A percentile compares a stretch with the other conserved stretches of the same genome.
These are phyloP conservation scores for Sphaerulina vaccinii DNA, from an alignment of 2,329 filamentous ascomycete genomes.

Conservation along the genomic window DNA sequence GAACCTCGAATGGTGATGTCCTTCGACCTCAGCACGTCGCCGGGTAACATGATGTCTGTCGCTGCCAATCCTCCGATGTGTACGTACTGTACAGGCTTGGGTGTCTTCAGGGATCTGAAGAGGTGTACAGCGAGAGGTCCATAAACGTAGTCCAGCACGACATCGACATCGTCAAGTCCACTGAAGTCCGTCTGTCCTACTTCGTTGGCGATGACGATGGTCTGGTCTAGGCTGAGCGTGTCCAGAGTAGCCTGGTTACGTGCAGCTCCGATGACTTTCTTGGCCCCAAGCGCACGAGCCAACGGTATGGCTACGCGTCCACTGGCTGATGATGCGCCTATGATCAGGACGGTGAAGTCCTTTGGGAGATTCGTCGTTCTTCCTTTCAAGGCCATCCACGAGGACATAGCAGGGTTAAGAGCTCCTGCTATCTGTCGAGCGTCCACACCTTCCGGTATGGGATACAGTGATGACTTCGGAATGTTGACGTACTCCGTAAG, in stretches of 20 bases:
- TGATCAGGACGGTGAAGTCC: slow-evolving; percentile 51
- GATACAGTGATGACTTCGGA: slow-evolving; percentile 40
- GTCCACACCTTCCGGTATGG: slow-evolving; percentile 49
- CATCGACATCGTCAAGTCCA: slow-evolving; percentile 48
- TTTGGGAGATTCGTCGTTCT: slow-evolving; percentile 43
- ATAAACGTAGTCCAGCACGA: slow-evolving; percentile 60
- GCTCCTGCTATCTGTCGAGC: slow-evolving; percentile 53
- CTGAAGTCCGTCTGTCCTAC: slow-evolving; percentile 50
- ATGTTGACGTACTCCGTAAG: slow-evolving; percentile 53
- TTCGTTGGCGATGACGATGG: slow-evolving; percentile 44
- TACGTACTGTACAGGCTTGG: slow-evolving; percentile 53
- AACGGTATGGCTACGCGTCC: slow-evolving; percentile 53
- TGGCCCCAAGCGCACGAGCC: slow-evolving; percentile 51
- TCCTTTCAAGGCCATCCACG: slow-evolving; percentile 57
- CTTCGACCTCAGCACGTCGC: slow-evolving; percentile 49
- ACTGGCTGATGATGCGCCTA: slow-evolving; percentile 55
- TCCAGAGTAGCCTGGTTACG: slow-evolving; percentile 48
- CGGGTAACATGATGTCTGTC: slow-evolving; percentile 43
- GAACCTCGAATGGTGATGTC: slow-evolving; percentile 45
- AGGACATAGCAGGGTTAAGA: slow-evolving; percentile 56
- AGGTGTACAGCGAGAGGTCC: slow-evolving; percentile 47
- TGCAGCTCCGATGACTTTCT: slow-evolving; percentile 52
- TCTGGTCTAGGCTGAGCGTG: slow-evolving; percentile 47
- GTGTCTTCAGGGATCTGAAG: slow-evolving; percentile 43
- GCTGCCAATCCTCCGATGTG: slow-evolving; percentile 51